Base-by-base conservation (phyloP, 495 filamentous ascomycete genomes). In the Venustampulla echinocandica region DNA sequence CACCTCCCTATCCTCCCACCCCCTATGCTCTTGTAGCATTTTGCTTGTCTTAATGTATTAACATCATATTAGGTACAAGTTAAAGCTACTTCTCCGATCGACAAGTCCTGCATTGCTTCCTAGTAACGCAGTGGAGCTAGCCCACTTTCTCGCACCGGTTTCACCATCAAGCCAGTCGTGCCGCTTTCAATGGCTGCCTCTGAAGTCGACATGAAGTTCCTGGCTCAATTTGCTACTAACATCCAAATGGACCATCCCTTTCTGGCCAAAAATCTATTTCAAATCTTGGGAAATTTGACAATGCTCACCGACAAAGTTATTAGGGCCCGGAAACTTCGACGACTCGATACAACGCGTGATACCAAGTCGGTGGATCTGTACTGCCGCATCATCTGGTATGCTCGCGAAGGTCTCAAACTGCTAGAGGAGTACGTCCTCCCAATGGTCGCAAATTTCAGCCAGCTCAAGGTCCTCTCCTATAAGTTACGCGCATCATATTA, bases 141-240 rank as follows among this genome's bases (percentile, higher is more conserved):
- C n/a, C n/a, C n/a, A n/a, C n/a, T n/a, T n/a, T n/a, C n/a, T n/a
- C n/a, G n/a, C n/a, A n/a, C n/a, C n/a, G n/a, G n/a, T n/a, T n/a
- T n/a, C n/a, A 30, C 27, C 27, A n/a, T 30, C 27, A n/a, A 30
- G 7, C n/a, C n/a, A 7, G 27, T 7, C 27, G 27, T n/a, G 27
- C 7, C n/a, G n/a, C 7, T 7, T n/a, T 30, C 27, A 30, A 97
- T 96, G 92, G 90, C 93, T 64, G 89, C 87, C 62, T 89, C 87
- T 38, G 88, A 95, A 64, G 85, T 97, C 35, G 92, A 97, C 63
- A 88, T 95, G 69, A 97, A 96, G 68, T 94, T 89, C 65, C 73
- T 98, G 54, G 88, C 86, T 62, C 77, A 77, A 55, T 82, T 93
- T 55, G 90, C 92, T 53, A 83, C 79, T 62, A 69, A 74, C 27